Evolutionary conservation across 345 rosid genomes (phyloP).

Genomic region (Durio zibethinus): DNA sequence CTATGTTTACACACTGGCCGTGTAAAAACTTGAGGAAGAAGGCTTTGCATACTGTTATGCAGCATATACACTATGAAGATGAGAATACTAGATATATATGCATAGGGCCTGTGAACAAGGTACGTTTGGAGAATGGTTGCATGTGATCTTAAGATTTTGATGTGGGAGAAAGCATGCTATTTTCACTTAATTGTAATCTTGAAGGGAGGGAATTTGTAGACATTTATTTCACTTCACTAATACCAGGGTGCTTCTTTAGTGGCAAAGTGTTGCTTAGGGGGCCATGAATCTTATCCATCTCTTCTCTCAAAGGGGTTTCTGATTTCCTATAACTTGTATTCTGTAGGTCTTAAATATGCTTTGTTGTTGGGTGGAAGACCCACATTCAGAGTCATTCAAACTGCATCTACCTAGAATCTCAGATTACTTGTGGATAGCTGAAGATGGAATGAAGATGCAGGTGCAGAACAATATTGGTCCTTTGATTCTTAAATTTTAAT

Average conservation of each 20-base stretch:
- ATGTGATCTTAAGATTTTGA: background rate
- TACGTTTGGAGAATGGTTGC: constrained; percentile 21
- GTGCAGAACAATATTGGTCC: constrained; percentile 23
- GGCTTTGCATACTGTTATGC: constrained; percentile 50
- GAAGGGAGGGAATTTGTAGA: background rate
- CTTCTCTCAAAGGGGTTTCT: background rate
- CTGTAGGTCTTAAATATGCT: constrained; percentile 62
- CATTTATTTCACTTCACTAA: background rate
- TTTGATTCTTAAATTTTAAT: background rate
- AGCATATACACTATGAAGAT: constrained; percentile 73
- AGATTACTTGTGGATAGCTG: constrained; percentile 72
- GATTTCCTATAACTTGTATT: background rate
- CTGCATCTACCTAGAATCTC: constrained; percentile 57
- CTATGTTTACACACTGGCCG: constrained; percentile 68
- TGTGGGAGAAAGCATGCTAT: background rate
- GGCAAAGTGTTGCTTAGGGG: constrained; percentile 8
- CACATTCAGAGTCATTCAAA: constrained; percentile 62
- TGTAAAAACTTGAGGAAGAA: constrained; percentile 68
- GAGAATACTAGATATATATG: constrained; percentile 65
- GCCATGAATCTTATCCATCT: background rate
- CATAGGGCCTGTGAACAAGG: constrained; percentile 76
- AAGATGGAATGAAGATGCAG: constrained; percentile 91
- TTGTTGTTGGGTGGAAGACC: constrained; percentile 78
- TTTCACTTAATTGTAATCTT: background rate
- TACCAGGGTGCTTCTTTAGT: background rate